Conservation (phyloP, 768 basidiomycete genomes). For the Floccularia luteovirens region DNA sequence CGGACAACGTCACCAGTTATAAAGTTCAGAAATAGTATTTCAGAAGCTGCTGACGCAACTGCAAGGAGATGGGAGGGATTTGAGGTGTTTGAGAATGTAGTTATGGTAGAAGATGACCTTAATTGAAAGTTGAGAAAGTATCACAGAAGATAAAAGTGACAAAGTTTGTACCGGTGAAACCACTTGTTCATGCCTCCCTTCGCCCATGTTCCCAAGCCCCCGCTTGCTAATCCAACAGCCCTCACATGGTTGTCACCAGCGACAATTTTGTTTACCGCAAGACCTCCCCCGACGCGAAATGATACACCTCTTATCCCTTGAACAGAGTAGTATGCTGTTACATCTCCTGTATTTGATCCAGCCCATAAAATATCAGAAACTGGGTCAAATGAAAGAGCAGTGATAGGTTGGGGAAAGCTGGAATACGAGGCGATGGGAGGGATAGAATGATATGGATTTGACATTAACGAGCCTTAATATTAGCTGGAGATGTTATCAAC, state of each 20-base stretch:
- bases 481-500: too few species aligned
- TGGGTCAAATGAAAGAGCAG: constrained; percentile 83
- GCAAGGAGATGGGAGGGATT: constrained; percentile 51
- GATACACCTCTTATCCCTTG: constrained; percentile 62
- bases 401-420: constrained; percentile 46
- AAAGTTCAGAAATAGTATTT: constrained; percentile 67
- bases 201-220: constrained; percentile 71
- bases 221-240: constrained; percentile 49
- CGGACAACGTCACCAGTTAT: constrained; percentile 60
- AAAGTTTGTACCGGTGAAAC: constrained; percentile 49
- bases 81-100: constrained; percentile 39
- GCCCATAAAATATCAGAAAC: constrained; percentile 88
- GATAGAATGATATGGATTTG: constrained; percentile 14
- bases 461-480: constrained; percentile 4
- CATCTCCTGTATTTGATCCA: constrained; percentile 63
- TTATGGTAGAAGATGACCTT: constrained; percentile 23
- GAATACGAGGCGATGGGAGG: constrained; percentile 16
- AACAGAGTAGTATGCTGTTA: constrained; percentile 60
- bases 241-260: constrained; percentile 77
- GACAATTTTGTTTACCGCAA: constrained; percentile 65
- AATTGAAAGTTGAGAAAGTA: constrained; percentile 1
- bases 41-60: constrained; percentile 48
- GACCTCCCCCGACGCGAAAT: constrained; percentile 63
- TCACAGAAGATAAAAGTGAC: background rate
- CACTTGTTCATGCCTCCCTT: constrained; percentile 85